Base-by-base conservation (phyloP, 768 basidiomycete species). In the Imleria badia region DNA sequence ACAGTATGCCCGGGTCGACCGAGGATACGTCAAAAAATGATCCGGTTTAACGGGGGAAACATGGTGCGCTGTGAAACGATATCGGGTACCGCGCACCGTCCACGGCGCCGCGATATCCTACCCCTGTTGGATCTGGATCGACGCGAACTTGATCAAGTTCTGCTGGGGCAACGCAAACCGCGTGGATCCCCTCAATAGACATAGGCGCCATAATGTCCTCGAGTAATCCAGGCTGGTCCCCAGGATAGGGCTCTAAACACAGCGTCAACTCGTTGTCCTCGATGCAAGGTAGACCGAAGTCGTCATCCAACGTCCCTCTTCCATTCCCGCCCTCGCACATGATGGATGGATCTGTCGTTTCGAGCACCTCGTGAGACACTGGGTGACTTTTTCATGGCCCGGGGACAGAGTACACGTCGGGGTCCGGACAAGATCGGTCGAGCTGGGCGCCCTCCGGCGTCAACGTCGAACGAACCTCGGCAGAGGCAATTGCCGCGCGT, bases 201-300 rank as follows among this genome's bases (percentile, higher is more conserved):
- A 12, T 20, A 15, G 46, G 41, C 1, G 10, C 19, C 9, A 29
- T 15, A 31, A 30, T n/a, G 10, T 35, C 41, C 13, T 44, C 17
- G 48, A 51, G 14, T 14, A 51, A 8, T 57, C 82, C 83, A 8
- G 78, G 73, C 64, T 83, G 80, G 1, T 86, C 85, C 3, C 82
- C 76, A 43, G 84, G 79, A 42, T 83, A 46, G 1, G 22, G 34
- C 29, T 59, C 56, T 30, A 59, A 20, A 12, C 19, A 45, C 12
- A 45, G 23, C 8, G 43, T 15, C 50, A 36, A 42, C 19, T 34
- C 6, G 36, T 54, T 13, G 13, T 43, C 33, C 29, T 22, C 19
- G 19, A 33, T 11, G 19, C 9, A 8, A 30, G 26, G 7, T 14
- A 20, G 17, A 15, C 8, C 45, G 15, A 36, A 12, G 35, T 22